These are phyloP conservation scores for Pleurotus eryngii DNA, from an alignment of 768 basidiomycete genomes.

Conservation along the genomic window DNA sequence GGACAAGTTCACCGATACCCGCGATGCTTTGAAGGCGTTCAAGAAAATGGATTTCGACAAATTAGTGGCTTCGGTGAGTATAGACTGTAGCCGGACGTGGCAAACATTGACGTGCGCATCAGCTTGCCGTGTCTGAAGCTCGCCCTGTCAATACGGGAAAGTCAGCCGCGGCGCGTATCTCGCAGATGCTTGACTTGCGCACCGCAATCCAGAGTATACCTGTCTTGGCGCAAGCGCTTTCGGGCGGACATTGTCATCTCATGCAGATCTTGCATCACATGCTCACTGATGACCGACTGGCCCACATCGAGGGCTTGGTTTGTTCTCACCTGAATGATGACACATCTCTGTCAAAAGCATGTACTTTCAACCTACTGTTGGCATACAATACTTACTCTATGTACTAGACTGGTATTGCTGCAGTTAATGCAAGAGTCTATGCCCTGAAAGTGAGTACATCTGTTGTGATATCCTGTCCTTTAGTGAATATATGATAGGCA, in stretches of 20 bases:
- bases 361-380: background rate
- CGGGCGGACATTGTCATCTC: slow-evolving; percentile 54
- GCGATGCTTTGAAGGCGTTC: slow-evolving; percentile 64
- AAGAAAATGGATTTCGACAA: slow-evolving; percentile 89
- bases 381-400: background rate
- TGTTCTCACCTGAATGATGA: slow-evolving; percentile 73
- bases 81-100: background rate
- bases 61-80: slow-evolving; percentile 65
- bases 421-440: slow-evolving; percentile 81
- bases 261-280: slow-evolving; percentile 63
- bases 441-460: slow-evolving; percentile 63
- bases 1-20: slow-evolving; percentile 65
- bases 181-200: slow-evolving; percentile 78
- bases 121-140: slow-evolving; percentile 64
- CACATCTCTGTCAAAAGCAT: slow-evolving; percentile 55
- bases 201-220: slow-evolving; percentile 69
- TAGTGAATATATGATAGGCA: slow-evolving; percentile 37
- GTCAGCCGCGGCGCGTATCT: slow-evolving; percentile 63
- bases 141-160: slow-evolving; percentile 52
- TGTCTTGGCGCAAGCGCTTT: slow-evolving; percentile 57
- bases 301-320: slow-evolving; percentile 57
- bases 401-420: slow-evolving; percentile 62
- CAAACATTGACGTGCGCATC: background rate
- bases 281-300: slow-evolving; percentile 70
- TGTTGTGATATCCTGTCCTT: background rate